Percentiles rank a stretch among this genome's conserved stretches.
phyloP scores from a whole-genome alignment of 345 rosid species.

The Crucihimalaya himalaica region DNA sequence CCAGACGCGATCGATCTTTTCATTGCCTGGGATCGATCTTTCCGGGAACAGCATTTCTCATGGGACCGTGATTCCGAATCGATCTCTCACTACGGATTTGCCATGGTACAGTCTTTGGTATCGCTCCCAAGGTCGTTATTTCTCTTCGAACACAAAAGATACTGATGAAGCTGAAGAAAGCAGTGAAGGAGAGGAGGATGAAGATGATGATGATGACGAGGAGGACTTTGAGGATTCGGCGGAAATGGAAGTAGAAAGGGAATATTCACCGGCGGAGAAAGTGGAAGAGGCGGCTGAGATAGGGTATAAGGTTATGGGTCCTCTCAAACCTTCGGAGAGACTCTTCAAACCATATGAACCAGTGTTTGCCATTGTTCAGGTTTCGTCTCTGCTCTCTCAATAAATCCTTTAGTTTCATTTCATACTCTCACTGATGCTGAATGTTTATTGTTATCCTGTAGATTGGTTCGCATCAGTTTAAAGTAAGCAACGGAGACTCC shows the following conservation, averaged over 20 bases:
- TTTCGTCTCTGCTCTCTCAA: slow-evolving; percentile 32
- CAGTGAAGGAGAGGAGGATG: slow-evolving; percentile 47
- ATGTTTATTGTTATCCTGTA: slow-evolving; percentile 27
- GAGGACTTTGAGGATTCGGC: slow-evolving; percentile 44
- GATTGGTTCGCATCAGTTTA: slow-evolving; percentile 96
- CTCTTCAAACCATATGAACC: slow-evolving; percentile 75
- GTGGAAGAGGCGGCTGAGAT: slow-evolving; percentile 77
- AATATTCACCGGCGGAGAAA: slow-evolving; percentile 69
- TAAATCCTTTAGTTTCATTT: not conserved
- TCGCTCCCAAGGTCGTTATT: slow-evolving; percentile 42
- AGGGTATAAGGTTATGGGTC: slow-evolving; percentile 80
- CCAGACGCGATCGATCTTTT: slow-evolving; percentile 30
- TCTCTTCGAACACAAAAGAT: slow-evolving; percentile 46
- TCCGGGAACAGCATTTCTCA: slow-evolving; percentile 28
- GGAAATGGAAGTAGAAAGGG: slow-evolving; percentile 46
- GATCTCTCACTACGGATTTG: slow-evolving; percentile 17
- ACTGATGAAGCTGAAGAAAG: slow-evolving; percentile 40
- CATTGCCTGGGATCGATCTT: not conserved
- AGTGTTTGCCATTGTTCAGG: slow-evolving; percentile 92
- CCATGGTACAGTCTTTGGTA: slow-evolving; percentile 27
- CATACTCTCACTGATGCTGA: not conserved
- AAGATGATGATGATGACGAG: slow-evolving; percentile 30
- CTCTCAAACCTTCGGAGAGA: slow-evolving; percentile 55
- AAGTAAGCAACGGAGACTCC: slow-evolving; percentile 90
- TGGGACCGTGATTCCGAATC: slow-evolving; percentile 1